phyloP scores from a whole-genome alignment of 768 basidiomycete species.

The Galerina marginata region DNA sequence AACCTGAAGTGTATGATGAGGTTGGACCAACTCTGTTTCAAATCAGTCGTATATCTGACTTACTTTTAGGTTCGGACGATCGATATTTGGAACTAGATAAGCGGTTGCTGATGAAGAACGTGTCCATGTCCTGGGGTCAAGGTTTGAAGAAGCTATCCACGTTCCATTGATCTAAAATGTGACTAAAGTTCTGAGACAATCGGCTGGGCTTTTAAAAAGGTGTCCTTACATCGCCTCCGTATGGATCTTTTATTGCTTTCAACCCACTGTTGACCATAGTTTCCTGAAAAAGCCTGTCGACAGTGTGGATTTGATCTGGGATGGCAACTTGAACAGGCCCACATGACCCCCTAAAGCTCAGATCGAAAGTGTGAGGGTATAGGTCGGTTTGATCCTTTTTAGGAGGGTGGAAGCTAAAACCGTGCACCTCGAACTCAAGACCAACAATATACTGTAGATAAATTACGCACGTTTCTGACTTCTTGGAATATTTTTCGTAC shows the following conservation, averaged over 20 bases:
- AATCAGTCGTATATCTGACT: neutral
- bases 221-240: slow-evolving; percentile 32
- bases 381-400: slow-evolving; percentile 27
- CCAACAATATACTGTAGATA: neutral
- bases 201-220: neutral
- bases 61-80: slow-evolving; percentile 38
- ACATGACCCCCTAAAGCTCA: slow-evolving; percentile 25
- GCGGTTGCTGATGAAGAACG: slow-evolving; percentile 14
- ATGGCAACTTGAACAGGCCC: slow-evolving; percentile 37
- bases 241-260: slow-evolving; percentile 31
- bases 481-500: slow-evolving; percentile 42
- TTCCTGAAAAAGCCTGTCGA: slow-evolving; percentile 30
- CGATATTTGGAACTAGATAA: slow-evolving; percentile 43
- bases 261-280: slow-evolving; percentile 31
- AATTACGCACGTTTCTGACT: slow-evolving; percentile 39
- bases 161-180: slow-evolving; percentile 27
- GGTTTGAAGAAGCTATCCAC: slow-evolving; percentile 55
- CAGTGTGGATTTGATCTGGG: slow-evolving; percentile 28
- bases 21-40: neutral
- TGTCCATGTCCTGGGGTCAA: slow-evolving; percentile 34
- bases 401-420: slow-evolving; percentile 32
- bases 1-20: slow-evolving; percentile 6
- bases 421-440: neutral
- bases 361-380: slow-evolving; percentile 32
- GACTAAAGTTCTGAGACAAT: neutral